Conservation (phyloP, 2,329 filamentous ascomycete species). For the Pestalotiopsis sp. region DNA sequence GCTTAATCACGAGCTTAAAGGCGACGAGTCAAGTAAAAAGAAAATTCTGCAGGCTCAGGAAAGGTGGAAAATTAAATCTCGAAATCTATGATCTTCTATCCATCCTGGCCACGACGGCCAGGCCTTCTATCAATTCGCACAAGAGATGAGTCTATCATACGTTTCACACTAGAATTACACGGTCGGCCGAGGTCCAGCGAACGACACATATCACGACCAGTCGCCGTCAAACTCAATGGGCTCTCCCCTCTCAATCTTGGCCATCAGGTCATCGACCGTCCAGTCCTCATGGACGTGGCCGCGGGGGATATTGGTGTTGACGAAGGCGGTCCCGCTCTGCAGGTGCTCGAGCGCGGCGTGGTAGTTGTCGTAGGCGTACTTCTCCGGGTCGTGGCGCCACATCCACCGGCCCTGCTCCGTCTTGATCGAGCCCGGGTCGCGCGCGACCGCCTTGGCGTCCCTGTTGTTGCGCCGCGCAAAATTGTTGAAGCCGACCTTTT, state of each 20-base stretch:
- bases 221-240: neutral
- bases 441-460: neutral
- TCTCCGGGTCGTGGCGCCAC: constrained; percentile 6
- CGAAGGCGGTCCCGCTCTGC: neutral
- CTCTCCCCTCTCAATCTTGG: neutral
- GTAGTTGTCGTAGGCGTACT: neutral
- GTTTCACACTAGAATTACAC: neutral
- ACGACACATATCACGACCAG: neutral
- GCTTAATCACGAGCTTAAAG: neutral
- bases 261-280: constrained; percentile 1
- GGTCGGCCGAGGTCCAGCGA: neutral
- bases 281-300: neutral
- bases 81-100: neutral
- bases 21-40: neutral
- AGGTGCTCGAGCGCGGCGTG: neutral
- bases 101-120: neutral
- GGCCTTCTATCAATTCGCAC: neutral
- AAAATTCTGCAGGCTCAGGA: neutral
- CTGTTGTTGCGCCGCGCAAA: neutral
- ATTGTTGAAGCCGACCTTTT: constrained; percentile 6
- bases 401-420: constrained; percentile 4
- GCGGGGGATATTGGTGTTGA: constrained; percentile 1
- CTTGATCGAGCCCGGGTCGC: neutral
- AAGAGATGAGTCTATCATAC: neutral
- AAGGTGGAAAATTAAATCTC: neutral